Conservation (phyloP, 495 filamentous ascomycete genomes). For the Trichoderma orchidacearum region DNA sequence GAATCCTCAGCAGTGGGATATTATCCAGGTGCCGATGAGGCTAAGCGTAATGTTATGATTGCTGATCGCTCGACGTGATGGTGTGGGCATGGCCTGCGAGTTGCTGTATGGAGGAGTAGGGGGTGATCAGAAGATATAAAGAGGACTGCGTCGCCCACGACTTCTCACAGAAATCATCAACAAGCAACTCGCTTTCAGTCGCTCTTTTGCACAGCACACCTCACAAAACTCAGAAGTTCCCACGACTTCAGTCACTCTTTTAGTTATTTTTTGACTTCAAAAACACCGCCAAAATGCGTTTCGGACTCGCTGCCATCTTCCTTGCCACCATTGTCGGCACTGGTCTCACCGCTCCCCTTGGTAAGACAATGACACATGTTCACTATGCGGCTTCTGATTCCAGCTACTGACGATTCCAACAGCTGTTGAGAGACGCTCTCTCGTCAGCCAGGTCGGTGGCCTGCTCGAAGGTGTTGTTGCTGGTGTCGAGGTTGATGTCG, state of each 20-base stretch:
- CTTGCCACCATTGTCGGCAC: neutral
- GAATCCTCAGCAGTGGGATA: neutral
- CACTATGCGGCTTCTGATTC: neutral
- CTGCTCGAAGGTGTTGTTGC: neutral
- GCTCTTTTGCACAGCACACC: neutral
- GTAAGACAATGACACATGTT: neutral
- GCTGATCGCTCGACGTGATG: neutral
- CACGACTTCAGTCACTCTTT: neutral
- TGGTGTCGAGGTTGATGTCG: neutral
- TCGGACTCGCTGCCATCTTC: neutral
- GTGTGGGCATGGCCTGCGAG: neutral
- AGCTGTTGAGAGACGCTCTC: neutral
- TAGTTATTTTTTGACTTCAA: neutral
- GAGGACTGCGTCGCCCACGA: neutral
- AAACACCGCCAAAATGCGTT: slow-evolving; percentile 1
- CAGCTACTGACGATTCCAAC: neutral
- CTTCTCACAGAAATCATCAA: neutral
- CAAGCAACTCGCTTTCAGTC: neutral
- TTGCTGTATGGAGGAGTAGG: neutral
- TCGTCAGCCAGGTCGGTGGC: neutral
- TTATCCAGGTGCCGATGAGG: neutral
- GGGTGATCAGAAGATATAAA: neutral
- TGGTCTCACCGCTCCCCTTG: neutral
- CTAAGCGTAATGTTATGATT: neutral
- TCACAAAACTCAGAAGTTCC: neutral